phyloP scores from a whole-genome alignment of 805 yeast genomes.

The Barnettozyma sucrosica region DNA sequence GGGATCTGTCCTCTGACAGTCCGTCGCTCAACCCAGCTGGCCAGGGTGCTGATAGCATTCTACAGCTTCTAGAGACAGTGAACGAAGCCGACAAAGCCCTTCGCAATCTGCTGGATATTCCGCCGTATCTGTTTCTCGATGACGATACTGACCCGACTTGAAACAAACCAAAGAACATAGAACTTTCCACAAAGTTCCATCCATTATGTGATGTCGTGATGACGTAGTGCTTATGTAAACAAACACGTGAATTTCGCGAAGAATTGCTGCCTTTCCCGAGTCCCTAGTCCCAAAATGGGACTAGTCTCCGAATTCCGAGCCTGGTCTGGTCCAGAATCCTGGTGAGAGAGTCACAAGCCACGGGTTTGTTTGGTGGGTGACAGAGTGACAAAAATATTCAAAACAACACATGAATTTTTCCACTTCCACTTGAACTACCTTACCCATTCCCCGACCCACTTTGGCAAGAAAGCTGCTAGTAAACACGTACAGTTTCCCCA shows the following conservation, averaged over 20 bases:
- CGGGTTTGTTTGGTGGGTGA: neutral
- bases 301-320: neutral
- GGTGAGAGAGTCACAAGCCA: neutral
- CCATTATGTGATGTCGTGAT: neutral
- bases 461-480: neutral
- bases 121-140: neutral
- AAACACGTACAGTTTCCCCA: no score
- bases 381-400: neutral
- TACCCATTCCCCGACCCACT: neutral
- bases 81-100: neutral
- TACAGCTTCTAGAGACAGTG: slow-evolving; percentile 7
- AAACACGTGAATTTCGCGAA: neutral
- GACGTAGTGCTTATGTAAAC: neutral
- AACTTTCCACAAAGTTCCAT: neutral
- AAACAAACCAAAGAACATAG: neutral
- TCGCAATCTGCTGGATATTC: neutral
- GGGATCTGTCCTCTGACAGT: neutral
- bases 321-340: no score
- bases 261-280: neutral
- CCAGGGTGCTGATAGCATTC: slow-evolving; percentile 11
- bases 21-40: neutral
- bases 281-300: neutral
- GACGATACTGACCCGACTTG: no score
- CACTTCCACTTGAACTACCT: neutral
- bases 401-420: neutral